Base-by-base conservation (phyloP, 2,329 filamentous ascomycete species). In the Nigrograna mackinnonii region DNA sequence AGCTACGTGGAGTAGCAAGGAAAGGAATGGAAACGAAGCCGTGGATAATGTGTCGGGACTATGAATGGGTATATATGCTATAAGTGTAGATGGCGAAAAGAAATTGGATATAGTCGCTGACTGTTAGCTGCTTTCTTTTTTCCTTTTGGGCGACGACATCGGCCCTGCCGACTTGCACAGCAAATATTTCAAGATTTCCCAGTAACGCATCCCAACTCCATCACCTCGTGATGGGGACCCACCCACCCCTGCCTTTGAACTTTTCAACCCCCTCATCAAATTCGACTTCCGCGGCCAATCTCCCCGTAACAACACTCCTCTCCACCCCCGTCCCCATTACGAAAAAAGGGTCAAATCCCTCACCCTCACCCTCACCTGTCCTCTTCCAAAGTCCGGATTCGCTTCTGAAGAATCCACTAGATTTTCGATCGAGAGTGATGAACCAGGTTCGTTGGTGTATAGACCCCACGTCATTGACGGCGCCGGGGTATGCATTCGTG, bases 361-460 rank as follows among this genome's bases (percentile, higher is more conserved):
- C 16, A 37, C 34, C 4, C 37, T 16, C 54, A 49, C 55, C 19
- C 6, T 44, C n/a, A 41, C 49, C 21, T 49, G 39, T 9, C 22
- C 37, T 16, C 35, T n/a, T 6, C 26, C 33, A 19, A 21, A 35
- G 7, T 2, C 34, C 34, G 20, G 6, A 6, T 11, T 17, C 18
- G 3, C 11, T 36, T 18, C 38, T 43, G 13, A 64, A 61, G 41
- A 88, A 86, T 4, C 84, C 84, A 37, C 78, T 82, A 4, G 73
- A 77, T 19, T 57, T 60, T 11, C 81, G 73, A 55, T 89, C 85
- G 1, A 89, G 69, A 9, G 79, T 79, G 14, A 87, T 55, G 45
- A 80, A 86, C 86, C 84, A 89, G 31, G 75, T 73, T 4, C 85
- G 76, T 60, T 88, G 84, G 53, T 88, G 79, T 4, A 88, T 71